Conservation (phyloP, 1,284 basidiomycete species). For the Ustanciosporium gigantosporum region DNA sequence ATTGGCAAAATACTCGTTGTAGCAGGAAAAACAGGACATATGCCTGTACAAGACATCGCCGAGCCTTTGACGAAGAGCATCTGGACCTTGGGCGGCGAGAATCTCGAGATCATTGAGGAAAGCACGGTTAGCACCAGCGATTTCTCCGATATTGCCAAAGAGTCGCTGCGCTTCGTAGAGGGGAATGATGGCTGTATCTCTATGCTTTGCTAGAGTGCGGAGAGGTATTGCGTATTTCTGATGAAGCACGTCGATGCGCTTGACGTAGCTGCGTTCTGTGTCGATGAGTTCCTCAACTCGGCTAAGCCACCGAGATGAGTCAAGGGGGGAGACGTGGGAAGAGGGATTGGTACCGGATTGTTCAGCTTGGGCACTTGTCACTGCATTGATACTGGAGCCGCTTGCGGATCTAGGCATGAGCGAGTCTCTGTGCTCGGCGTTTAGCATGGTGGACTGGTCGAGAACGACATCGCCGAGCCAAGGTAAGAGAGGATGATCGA, state of each 20-base stretch:
- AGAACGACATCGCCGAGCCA: conserved; percentile 43
- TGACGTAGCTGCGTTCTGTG: conserved; percentile 58
- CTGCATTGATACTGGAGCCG: conserved; percentile 47
- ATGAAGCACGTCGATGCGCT: conserved; percentile 50
- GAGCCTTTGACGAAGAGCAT: conserved; percentile 68
- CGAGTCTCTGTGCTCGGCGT: neutral
- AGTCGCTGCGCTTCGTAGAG: conserved; percentile 87
- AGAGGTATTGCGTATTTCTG: conserved; percentile 80
- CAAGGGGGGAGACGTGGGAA: conserved; percentile 1
- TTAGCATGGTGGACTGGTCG: conserved; percentile 28
- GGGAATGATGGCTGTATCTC: conserved; percentile 82
- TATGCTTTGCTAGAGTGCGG: conserved; percentile 78
- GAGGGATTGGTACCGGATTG: too few relatives aligned
- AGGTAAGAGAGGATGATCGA: conserved; percentile 21
- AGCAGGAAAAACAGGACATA: conserved; percentile 73
- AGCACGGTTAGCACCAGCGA: conserved; percentile 82
- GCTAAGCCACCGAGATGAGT: conserved; percentile 26
- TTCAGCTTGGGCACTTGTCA: too few relatives aligned
- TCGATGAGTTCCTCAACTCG: conserved; percentile 54
- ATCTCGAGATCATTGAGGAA: conserved; percentile 83
- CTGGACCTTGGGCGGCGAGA: conserved; percentile 64
- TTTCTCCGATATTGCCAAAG: conserved; percentile 88
- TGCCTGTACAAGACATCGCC: conserved; percentile 78
- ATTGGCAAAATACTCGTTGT: conserved; percentile 86
- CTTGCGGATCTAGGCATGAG: conserved; percentile 33